Percentiles rank a stretch among this genome's conserved stretches.
phyloP scores from a whole-genome alignment of 2,329 filamentous ascomycete genomes.

The Dichotomopilus funicola region DNA sequence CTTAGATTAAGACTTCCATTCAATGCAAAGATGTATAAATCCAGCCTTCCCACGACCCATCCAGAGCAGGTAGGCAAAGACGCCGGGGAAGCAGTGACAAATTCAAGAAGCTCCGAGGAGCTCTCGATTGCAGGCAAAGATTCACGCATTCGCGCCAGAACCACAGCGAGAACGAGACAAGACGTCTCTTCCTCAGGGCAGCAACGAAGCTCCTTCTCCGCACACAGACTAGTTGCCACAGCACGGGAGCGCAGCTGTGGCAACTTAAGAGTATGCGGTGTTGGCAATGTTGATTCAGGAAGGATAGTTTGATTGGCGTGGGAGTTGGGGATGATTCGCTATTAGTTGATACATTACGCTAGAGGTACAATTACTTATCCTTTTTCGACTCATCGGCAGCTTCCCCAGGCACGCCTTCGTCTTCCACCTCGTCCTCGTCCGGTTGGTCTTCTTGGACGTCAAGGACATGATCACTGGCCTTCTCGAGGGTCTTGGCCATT shows the following conservation, averaged over 20 bases:
- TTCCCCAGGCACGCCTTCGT: conserved; percentile 25
- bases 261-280: conserved; percentile 97
- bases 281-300: background rate
- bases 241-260: conserved; percentile 70
- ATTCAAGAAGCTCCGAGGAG: conserved; percentile 22
- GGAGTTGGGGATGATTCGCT: background rate
- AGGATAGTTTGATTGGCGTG: background rate
- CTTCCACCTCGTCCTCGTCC: conserved; percentile 51
- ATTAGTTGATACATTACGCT: conserved; percentile 9
- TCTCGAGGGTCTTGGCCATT: conserved; percentile 66
- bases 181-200: conserved; percentile 43
- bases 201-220: conserved; percentile 60
- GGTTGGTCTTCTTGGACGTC: conserved; percentile 64
- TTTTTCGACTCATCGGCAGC: conserved; percentile 24
- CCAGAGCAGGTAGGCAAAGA: background rate
- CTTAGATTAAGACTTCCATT: background rate
- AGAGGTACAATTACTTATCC: conserved; percentile 14
- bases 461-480: conserved; percentile 70
- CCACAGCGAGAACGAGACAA: conserved; percentile 36
- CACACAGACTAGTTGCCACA: conserved; percentile 96
- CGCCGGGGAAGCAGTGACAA: conserved; percentile 25
- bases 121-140: conserved; percentile 16
- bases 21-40: conserved; percentile 13
- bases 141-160: conserved; percentile 32
- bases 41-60: conserved; percentile 15